Base-by-base conservation (phyloP, 768 basidiomycete species). In the Cystoderma amianthinum region DNA sequence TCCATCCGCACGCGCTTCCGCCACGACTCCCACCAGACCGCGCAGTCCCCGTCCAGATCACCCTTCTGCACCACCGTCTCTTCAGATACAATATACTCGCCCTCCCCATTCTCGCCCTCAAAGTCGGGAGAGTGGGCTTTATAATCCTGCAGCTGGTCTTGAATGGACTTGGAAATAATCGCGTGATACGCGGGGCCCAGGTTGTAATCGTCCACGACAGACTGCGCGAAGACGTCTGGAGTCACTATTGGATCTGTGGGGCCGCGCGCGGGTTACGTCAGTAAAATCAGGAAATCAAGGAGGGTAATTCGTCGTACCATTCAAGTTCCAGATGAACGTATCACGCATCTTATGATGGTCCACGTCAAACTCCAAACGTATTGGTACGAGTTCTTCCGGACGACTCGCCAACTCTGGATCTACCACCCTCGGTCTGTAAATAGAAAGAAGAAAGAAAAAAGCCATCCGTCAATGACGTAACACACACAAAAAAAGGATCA, bases 321-420 rank as follows among this genome's bases (percentile, higher is more conserved):
- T 85, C 34, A 94, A 62, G 54, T 99, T 96, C 96, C 95, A 99
- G 34, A 96, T 77, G 63, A 98, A 97, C 0, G 95, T 92, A 57
- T 99, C 96, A 19, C 92, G 79, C 71, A 97, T 83, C 64, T 85
- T 88, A 56, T 88, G 83, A 53, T 89, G 86, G 43, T 97, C 96
- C 36, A 94, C 84, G 52, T 99, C 96, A 52, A 97, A 82, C 59
- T 99, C 96, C 39, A 99, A 69, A n/a, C 96, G 80, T 30, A 99
- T 85, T 2, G 96, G 96, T 3, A 98, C 84, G 19, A 99, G 82
- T 51, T 80, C 73, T 55, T 99, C 96, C 10, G 76, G 72, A 19
- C 72, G 67, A 48, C 79, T 72, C 4, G 75, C 75, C 23, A 82
- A 72, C 39, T 77, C 72, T 4, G 65, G 52, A 5, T 69, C 62